Evolutionary conservation across 495 filamentous ascomycete species (phyloP).

Genomic region (Penicillium parvum): DNA sequence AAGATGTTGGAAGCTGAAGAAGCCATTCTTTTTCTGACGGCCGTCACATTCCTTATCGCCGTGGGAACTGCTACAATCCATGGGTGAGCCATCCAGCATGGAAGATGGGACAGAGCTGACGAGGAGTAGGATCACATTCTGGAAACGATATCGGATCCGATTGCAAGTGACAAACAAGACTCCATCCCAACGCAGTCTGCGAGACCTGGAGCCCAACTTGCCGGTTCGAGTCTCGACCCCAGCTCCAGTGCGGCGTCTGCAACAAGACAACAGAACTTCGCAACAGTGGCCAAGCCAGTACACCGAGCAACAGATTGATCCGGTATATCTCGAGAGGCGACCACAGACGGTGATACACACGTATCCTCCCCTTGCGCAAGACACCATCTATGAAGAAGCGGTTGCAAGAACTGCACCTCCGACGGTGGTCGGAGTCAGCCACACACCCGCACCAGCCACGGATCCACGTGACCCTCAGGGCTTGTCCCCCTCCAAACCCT

Average conservation of each 20-base stretch:
- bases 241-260: conserved; percentile 1
- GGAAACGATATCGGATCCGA: conserved; percentile 13
- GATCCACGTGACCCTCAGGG: conserved; percentile 20
- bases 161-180: conserved; percentile 13
- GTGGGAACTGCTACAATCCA: conserved; percentile 8
- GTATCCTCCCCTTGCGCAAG: not conserved
- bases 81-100: too few relatives aligned
- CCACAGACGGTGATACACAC: too few relatives aligned
- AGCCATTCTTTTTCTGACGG: conserved; percentile 13
- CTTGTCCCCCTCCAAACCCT: conserved; percentile 24
- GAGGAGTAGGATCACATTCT: conserved; percentile 16
- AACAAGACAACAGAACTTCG: not conserved
- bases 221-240: not conserved
- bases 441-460: not conserved
- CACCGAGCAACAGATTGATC: too few relatives aligned
- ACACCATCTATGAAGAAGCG: not conserved
- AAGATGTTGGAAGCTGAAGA: conserved; percentile 11
- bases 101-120: too few relatives aligned
- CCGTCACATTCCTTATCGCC: conserved; percentile 13
- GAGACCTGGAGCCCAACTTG: not conserved
- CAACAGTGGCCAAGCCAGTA: too few relatives aligned
- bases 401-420: conserved; percentile 1
- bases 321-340: too few relatives aligned
- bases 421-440: not conserved
- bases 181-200: not conserved